Base-by-base conservation (phyloP, 2,329 filamentous ascomycete species). In the Hansfordia pulvinata region DNA sequence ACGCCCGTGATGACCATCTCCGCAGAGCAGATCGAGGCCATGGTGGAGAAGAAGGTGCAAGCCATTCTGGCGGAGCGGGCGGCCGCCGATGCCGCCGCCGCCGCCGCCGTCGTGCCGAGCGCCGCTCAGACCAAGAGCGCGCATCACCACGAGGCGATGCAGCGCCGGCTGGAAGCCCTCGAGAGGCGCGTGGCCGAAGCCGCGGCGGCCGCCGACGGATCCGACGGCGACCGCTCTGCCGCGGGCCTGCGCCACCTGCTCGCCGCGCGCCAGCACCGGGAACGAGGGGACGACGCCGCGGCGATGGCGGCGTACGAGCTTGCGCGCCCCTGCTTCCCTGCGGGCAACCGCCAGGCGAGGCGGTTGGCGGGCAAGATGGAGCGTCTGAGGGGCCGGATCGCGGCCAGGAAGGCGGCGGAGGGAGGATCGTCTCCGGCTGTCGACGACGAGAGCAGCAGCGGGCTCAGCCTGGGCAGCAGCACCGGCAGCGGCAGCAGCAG, bases 211-310 rank as follows among this genome's bases (percentile, higher is more conserved):
- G 83, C n/a, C 31, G 70, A 70, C 12, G 69, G 62, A 22, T 59
- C 56, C 17, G 60, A 64, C 10, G 82, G 86, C 19, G 83, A 92
- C 40, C 60, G 66, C 15, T 73, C 80, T 28, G 76, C 82, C 0
- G 83, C 93, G 35, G 90, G 88, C 0, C 53, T 96, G 16, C 80
- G 84, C 8, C 84, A 80, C 41, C 56, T 96, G 18, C 62, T 94
- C n/a, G 84, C 90, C 64, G 88, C 84, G 2, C 81, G 90, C 37
- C 85, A 94, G 47, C 81, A 92, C 44, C 85, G 86, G 45, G 82
- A 84, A 27, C 67, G 73, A 4, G 84, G 84, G 2, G 82, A 94
- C 38, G 75, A 92, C 27, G 60, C 59, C 4, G 80, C 71, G 18
- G 84, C 86, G 0, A 54, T 96, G 32, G 74, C 72, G 39, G 88